These are phyloP conservation scores for Solidago caesia DNA, from an alignment of 129 eudicot genomes.

Conservation along the genomic window DNA sequence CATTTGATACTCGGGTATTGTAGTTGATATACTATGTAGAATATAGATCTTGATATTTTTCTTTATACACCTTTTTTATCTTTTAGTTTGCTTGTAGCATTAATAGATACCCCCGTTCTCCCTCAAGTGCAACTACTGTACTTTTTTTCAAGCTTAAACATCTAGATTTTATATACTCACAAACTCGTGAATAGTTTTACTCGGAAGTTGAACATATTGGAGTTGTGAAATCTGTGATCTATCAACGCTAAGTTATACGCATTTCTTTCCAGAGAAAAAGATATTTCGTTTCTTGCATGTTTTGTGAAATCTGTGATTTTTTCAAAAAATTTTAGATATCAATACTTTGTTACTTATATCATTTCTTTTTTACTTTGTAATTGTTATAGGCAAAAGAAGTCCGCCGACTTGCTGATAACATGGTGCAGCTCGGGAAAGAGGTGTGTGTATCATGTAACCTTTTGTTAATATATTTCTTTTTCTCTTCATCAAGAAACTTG, in stretches of 20 bases:
- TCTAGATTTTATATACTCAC: neutral
- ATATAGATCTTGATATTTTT: neutral
- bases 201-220: neutral
- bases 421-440: conserved; percentile 97
- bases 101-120: neutral
- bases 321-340: neutral
- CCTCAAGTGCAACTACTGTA: neutral
- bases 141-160: neutral
- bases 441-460: conserved; percentile 29
- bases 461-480: neutral
- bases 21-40: neutral
- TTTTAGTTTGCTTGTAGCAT: neutral
- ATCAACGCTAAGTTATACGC: too few relatives aligned
- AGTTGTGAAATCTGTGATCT: conserved; percentile 6
- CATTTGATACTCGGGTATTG: neutral
- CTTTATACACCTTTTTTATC: neutral
- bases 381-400: conserved; percentile 85
- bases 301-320: neutral
- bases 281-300: neutral
- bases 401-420: conserved; percentile 92
- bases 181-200: neutral
- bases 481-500: neutral
- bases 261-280: too few relatives aligned
- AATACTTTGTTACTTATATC: neutral
- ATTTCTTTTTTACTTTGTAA: neutral